Conservation (phyloP, 2,329 filamentous ascomycete genomes). For the Ophiostoma novo-ulmi region DNA sequence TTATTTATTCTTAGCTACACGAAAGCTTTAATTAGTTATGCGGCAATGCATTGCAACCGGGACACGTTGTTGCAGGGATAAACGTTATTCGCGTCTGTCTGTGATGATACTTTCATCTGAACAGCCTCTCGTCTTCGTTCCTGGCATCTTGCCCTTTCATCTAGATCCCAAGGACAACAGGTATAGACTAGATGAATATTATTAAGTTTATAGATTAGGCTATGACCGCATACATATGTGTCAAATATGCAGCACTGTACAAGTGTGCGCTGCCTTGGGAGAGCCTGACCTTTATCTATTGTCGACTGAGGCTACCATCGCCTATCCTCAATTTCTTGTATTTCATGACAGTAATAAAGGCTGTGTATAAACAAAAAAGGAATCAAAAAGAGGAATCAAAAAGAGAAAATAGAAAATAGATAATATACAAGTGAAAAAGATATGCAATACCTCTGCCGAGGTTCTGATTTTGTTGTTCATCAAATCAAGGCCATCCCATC, state of each 20-base stretch:
- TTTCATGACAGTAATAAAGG: not conserved
- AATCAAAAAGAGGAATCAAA: not conserved
- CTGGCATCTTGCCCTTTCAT: not conserved
- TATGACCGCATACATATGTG: too few species aligned
- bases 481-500: not conserved
- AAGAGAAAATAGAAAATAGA: not conserved
- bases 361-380: not conserved
- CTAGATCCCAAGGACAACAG: not conserved
- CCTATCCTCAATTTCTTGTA: not conserved
- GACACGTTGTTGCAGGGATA: not conserved
- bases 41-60: not conserved
- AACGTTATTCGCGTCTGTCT: not conserved
- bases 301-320: not conserved
- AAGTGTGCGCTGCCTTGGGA: too few species aligned
- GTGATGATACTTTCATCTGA: not conserved
- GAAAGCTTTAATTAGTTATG: not conserved
- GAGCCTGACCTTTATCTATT: too few species aligned
- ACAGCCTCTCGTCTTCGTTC: not conserved
- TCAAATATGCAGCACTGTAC: too few species aligned
- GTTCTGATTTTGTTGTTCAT: not conserved
- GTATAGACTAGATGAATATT: not conserved
- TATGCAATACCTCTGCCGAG: constrained; percentile 3
- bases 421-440: not conserved
- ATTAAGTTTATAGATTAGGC: too few species aligned
- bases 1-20: not conserved